Conservation (phyloP, 495 filamentous ascomycete species). For the Apiosordaria backusii region DNA sequence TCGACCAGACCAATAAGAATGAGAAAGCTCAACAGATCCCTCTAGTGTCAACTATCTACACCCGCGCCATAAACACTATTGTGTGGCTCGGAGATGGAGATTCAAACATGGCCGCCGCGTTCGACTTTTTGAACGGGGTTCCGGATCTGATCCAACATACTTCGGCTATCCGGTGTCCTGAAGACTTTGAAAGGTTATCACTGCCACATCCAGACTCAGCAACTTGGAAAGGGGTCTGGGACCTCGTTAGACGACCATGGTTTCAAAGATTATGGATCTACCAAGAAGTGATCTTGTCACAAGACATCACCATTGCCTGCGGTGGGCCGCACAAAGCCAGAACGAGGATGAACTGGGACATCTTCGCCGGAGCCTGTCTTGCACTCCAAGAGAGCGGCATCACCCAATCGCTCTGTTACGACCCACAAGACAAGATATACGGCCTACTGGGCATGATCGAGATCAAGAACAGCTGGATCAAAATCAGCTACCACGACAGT, state of each 20-base stretch:
- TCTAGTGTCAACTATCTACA: conserved; percentile 30
- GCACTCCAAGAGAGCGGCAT: neutral
- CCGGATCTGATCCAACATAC: neutral
- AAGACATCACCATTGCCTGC: neutral
- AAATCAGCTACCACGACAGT: conserved; percentile 1
- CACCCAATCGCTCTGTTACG: neutral
- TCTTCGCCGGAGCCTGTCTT: neutral
- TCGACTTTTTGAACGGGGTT: neutral
- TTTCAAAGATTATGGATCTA: neutral
- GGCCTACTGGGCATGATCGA: neutral
- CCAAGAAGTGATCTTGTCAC: neutral
- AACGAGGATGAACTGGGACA: neutral
- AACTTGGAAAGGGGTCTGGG: neutral
- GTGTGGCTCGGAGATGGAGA: conserved; percentile 28
- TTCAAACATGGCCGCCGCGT: neutral
- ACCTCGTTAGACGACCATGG: neutral
- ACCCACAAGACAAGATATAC: neutral
- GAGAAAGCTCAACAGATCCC: conserved; percentile 29
- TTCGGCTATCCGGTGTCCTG: neutral
- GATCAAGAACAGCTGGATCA: neutral
- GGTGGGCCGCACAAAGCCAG: neutral
- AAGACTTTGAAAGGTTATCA: neutral
- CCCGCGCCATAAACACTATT: conserved; percentile 15
- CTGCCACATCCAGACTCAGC: neutral
- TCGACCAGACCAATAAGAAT: conserved; percentile 26